Conservation (phyloP, 129 eudicot genomes). For the Logfia minima region DNA sequence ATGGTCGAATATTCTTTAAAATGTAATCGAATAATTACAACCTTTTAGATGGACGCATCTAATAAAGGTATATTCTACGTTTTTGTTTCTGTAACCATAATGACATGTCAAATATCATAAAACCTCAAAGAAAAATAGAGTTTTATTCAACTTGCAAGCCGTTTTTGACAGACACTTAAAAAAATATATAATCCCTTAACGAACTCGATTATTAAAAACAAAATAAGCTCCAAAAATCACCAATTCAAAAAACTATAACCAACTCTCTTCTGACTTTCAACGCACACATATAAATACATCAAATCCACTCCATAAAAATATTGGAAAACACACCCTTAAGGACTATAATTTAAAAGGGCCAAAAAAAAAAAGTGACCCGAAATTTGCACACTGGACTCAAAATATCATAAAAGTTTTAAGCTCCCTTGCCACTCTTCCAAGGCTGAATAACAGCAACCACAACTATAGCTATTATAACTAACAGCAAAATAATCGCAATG, state of each 20-base stretch:
- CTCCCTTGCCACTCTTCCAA: conserved; percentile 69
- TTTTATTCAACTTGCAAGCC: not conserved
- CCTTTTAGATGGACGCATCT: not conserved
- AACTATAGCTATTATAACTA: conserved; percentile 49
- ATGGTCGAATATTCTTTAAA: too few relatives aligned
- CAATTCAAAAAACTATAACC: not conserved
- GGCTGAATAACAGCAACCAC: conserved; percentile 70
- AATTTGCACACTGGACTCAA: conserved; percentile 9
- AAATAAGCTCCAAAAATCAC: not conserved
- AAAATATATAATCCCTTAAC: not conserved
- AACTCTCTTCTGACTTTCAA: not conserved
- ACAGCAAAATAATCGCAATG: conserved; percentile 68
- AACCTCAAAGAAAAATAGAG: not conserved
- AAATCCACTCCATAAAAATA: conserved; percentile 12
- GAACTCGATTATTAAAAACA: not conserved
- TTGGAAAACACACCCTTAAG: not conserved
- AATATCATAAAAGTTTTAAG: conserved; percentile 33
- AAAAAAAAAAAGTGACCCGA: not conserved
- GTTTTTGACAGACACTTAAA: not conserved
- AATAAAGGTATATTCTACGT: too few relatives aligned
- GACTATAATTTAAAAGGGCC: conserved; percentile 6
- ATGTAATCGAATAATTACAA: not conserved
- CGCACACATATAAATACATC: conserved; percentile 17
- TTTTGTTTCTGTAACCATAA: not conserved
- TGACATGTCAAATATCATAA: not conserved